Evolutionary conservation across 164 flowering plant genomes (phyloP).

Genomic region (Annona squamosa): DNA sequence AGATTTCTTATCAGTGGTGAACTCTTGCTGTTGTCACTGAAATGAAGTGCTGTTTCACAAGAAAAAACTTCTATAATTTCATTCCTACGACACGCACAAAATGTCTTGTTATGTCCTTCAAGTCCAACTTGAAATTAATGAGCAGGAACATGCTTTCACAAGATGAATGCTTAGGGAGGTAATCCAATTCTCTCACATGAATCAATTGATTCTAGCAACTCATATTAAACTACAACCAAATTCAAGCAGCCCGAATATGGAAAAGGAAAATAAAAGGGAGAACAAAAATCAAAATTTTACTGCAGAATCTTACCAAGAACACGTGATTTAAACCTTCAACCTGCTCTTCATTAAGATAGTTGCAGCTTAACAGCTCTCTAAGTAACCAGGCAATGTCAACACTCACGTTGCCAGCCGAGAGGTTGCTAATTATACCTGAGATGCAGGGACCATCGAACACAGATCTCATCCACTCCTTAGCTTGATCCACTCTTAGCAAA

Average conservation of each 20-base stretch:
- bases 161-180: too few species aligned
- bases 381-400: constrained; percentile 52
- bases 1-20: too few species aligned
- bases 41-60: too few species aligned
- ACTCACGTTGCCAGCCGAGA: constrained; percentile 44
- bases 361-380: constrained; percentile 39
- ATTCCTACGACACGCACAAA: background rate
- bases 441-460: constrained; percentile 57
- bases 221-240: too few species aligned
- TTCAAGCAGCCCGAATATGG: background rate
- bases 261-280: background rate
- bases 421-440: constrained; percentile 49
- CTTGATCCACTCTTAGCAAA: constrained; percentile 40
- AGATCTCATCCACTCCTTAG: constrained; percentile 63
- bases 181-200: too few species aligned
- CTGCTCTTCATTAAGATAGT: constrained; percentile 50
- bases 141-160: too few species aligned
- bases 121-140: background rate
- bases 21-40: too few species aligned
- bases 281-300: background rate
- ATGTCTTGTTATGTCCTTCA: background rate
- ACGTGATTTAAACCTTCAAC: constrained; percentile 37
- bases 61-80: too few species aligned
- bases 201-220: too few species aligned
- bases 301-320: constrained; percentile 52